These are phyloP conservation scores for Talaromyces albobiverticillius DNA, from an alignment of 2,329 filamentous ascomycete species.

Conservation along the genomic window DNA sequence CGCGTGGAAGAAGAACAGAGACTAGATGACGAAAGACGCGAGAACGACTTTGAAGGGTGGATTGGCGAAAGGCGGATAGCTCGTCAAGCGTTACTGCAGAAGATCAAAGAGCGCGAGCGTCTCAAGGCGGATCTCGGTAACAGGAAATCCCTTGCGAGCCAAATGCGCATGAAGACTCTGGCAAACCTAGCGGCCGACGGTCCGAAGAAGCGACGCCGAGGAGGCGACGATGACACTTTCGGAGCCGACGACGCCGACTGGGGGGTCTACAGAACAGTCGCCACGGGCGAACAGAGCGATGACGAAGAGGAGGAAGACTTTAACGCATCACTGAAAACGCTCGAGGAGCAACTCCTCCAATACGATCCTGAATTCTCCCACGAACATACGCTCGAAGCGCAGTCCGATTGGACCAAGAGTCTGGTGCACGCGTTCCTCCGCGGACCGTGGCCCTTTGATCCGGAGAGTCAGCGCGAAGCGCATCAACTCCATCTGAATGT, in stretches of 20 bases:
- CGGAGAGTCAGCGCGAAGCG: conserved; percentile 72
- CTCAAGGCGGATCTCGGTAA: conserved; percentile 94
- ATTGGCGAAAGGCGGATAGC: conserved; percentile 75
- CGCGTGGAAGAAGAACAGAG: conserved; percentile 79
- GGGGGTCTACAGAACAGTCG: conserved; percentile 93
- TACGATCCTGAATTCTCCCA: conserved; percentile 89
- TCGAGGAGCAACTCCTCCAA: conserved; percentile 81
- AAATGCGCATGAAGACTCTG: conserved; percentile 97
- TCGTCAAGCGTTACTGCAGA: conserved; percentile 67
- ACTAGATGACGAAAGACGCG: conserved; percentile 76
- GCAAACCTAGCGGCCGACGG: conserved; percentile 92
- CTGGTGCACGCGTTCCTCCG: conserved; percentile 86
- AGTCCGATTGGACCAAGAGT: conserved; percentile 92
- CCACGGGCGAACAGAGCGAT: conserved; percentile 73
- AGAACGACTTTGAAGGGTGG: conserved; percentile 83
- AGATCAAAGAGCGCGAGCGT: conserved; percentile 89
- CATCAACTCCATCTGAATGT: conserved; percentile 95
- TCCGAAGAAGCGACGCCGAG: conserved; percentile 78
- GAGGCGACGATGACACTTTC: conserved; percentile 92
- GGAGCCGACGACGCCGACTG: conserved; percentile 97
- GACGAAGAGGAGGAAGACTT: conserved; percentile 93
- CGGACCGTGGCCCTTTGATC: conserved; percentile 81
- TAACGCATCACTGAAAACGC: conserved; percentile 64
- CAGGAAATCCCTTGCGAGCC: conserved; percentile 90
- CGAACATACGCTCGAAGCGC: conserved; percentile 85